Conservation (phyloP, 2,329 filamentous ascomycete species). For the Neopestalotiopsis rosae region DNA sequence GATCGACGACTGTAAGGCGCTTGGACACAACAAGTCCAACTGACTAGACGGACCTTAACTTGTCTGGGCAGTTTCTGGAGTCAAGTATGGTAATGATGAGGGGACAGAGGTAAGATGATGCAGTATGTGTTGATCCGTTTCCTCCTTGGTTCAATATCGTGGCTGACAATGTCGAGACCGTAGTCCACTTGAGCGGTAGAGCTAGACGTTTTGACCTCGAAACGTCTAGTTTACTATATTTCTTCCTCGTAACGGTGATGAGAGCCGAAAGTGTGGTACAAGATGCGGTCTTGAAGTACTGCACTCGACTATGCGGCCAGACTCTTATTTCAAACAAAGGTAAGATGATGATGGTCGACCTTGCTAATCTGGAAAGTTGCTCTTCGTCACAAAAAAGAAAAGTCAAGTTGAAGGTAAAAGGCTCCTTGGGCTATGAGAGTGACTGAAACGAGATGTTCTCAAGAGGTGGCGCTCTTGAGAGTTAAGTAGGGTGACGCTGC, state of each 20-base stretch:
- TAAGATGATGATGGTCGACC: background rate
- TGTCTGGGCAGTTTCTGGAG: conserved; percentile 21
- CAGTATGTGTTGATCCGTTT: conserved; percentile 19
- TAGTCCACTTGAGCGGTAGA: conserved; percentile 13
- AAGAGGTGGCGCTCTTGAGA: conserved; percentile 19
- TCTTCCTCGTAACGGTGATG: conserved; percentile 3
- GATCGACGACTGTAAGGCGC: conserved; percentile 24
- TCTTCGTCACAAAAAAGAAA: background rate
- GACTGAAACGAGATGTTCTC: conserved; percentile 11
- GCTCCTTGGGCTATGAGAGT: conserved; percentile 8
- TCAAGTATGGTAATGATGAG: conserved; percentile 20
- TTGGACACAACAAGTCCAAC: conserved; percentile 28
- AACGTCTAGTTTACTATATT: conserved; percentile 3
- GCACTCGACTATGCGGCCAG: background rate
- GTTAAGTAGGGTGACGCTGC: conserved; percentile 18
- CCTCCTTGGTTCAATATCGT: conserved; percentile 7
- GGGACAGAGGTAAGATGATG: conserved; percentile 18
- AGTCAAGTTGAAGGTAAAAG: background rate
- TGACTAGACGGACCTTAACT: conserved; percentile 20
- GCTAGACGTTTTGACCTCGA: background rate
- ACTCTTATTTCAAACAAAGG: background rate
- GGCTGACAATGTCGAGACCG: conserved; percentile 12
- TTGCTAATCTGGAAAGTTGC: background rate
- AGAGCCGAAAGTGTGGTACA: background rate
- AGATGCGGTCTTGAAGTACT: background rate